Conservation (phyloP, 169 alveolate species). For the Plasmodium billcollinsi region DNA sequence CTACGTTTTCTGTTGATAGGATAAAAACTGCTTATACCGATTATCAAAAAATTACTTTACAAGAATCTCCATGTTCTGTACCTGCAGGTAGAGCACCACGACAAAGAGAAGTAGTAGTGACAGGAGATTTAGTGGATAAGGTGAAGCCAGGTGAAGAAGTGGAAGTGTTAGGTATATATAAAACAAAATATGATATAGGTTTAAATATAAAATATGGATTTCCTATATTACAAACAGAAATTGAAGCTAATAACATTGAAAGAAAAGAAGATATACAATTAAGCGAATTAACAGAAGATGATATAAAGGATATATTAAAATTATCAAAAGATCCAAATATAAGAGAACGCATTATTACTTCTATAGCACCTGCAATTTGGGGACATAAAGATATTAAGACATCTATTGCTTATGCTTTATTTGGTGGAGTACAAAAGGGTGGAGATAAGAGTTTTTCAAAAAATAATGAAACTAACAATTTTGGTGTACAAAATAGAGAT, state of each 20-base stretch:
- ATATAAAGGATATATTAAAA: slow-evolving; percentile 91
- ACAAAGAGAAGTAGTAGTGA: slow-evolving; percentile 95
- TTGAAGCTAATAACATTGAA: slow-evolving; percentile 96
- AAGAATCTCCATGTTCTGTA: slow-evolving; percentile 98
- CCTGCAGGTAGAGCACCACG: slow-evolving; percentile 99
- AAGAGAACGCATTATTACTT: slow-evolving; percentile 93
- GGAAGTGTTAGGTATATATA: slow-evolving; percentile 96
- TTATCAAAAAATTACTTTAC: slow-evolving; percentile 96
- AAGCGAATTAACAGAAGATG: slow-evolving; percentile 95
- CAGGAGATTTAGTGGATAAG: slow-evolving; percentile 97
- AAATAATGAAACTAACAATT: slow-evolving; percentile 52
- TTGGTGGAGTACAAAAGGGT: slow-evolving; percentile 94
- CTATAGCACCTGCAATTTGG: slow-evolving; percentile 99
- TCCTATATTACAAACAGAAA: slow-evolving; percentile 96
- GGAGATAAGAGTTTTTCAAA: slow-evolving; percentile 69
- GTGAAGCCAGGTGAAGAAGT: slow-evolving; percentile 99
- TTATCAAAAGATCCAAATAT: slow-evolving; percentile 95
- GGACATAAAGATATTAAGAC: slow-evolving; percentile 96
- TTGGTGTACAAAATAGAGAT: slow-evolving; percentile 74
- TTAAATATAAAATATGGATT: slow-evolving; percentile 97
- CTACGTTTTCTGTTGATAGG: slow-evolving; percentile 92
- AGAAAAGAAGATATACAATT: slow-evolving; percentile 92
- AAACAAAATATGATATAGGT: slow-evolving; percentile 94
- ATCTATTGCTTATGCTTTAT: slow-evolving; percentile 94
- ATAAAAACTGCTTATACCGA: slow-evolving; percentile 95